Percentiles rank a stretch among this genome's conserved stretches.
phyloP scores from a whole-genome alignment of 345 rosid species.

The Cardamine chenopodiifolia region DNA sequence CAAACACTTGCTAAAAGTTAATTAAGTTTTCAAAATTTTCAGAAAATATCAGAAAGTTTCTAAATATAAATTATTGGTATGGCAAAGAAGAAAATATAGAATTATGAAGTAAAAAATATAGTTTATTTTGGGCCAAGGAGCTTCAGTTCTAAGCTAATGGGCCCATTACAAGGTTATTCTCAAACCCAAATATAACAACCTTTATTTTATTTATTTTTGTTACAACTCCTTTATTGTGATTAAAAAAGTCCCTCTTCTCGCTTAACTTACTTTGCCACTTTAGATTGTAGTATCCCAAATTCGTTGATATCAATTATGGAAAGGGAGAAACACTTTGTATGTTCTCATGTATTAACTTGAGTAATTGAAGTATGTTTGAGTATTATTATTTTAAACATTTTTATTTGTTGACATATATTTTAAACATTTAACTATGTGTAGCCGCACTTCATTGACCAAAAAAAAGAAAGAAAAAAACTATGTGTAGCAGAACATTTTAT shows the following conservation, averaged over 20 bases:
- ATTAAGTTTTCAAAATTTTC: no score
- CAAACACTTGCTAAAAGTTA: no score
- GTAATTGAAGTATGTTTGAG: background rate
- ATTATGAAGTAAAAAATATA: background rate
- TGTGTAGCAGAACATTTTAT: conserved; percentile 3
- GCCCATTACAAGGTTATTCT: conserved; percentile 12
- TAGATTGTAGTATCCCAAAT: background rate
- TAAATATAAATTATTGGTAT: background rate
- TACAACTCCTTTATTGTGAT: background rate
- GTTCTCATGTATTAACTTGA: background rate
- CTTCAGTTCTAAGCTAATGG: background rate
- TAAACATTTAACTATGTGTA: background rate
- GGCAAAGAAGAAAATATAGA: background rate
- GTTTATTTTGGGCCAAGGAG: background rate
- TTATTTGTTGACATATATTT: background rate
- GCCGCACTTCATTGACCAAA: background rate
- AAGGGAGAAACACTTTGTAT: background rate
- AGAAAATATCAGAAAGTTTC: background rate
- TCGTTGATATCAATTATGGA: background rate
- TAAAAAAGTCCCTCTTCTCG: background rate
- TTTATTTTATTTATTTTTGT: background rate
- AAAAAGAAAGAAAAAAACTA: background rate
- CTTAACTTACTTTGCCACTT: background rate
- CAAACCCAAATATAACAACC: background rate
- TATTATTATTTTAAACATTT: background rate